These are phyloP conservation scores for Lachancea mirantina DNA, from an alignment of 805 yeast species.

Conservation along the genomic window DNA sequence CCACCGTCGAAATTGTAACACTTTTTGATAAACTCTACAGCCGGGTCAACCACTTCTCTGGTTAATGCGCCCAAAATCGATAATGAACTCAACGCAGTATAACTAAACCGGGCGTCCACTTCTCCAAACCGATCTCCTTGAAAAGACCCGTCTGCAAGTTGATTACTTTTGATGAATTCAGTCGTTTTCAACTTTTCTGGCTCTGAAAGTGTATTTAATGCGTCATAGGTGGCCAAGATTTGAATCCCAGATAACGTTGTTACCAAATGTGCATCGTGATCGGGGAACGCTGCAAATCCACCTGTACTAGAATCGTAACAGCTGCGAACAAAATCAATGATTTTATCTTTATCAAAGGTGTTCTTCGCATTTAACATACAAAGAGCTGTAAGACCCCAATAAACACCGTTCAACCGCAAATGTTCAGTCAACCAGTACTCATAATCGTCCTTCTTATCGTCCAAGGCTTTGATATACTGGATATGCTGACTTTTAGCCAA, in stretches of 20 bases:
- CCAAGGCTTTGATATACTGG: slow-evolving; percentile 47
- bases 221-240: slow-evolving; percentile 58
- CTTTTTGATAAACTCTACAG: slow-evolving; percentile 53
- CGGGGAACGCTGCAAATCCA: slow-evolving; percentile 86
- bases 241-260: slow-evolving; percentile 86
- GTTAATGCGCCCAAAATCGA: slow-evolving; percentile 61
- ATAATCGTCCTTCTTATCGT: slow-evolving; percentile 48
- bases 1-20: slow-evolving; percentile 96
- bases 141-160: slow-evolving; percentile 56
- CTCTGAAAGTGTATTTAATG: slow-evolving; percentile 38
- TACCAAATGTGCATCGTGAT: slow-evolving; percentile 81
- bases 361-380: slow-evolving; percentile 49
- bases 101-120: slow-evolving; percentile 85
- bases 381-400: slow-evolving; percentile 89
- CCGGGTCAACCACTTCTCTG: slow-evolving; percentile 48
- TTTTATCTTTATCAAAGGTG: slow-evolving; percentile 53
- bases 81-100: slow-evolving; percentile 69
- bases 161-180: slow-evolving; percentile 34
- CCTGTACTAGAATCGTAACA: slow-evolving; percentile 58
- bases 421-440: slow-evolving; percentile 91
- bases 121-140: slow-evolving; percentile 91
- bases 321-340: slow-evolving; percentile 57
- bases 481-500: slow-evolving; percentile 36
- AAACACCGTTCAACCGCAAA: slow-evolving; percentile 80
- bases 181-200: slow-evolving; percentile 24